These are phyloP conservation scores for Dactylellina leptospora DNA, from an alignment of 2,329 filamentous ascomycete species.

Conservation along the genomic window DNA sequence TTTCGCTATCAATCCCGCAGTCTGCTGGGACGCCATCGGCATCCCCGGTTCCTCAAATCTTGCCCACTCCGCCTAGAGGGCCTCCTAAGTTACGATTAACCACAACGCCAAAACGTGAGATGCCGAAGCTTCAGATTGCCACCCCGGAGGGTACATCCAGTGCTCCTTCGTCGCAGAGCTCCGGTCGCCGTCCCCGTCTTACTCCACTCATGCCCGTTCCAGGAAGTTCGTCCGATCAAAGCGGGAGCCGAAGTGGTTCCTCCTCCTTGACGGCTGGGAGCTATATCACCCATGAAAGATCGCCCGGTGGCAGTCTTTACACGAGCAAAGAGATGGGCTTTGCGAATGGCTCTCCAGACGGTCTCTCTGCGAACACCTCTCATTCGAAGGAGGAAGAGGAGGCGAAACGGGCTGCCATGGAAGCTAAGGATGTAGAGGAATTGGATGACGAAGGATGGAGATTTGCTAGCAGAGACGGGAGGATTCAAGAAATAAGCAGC, in stretches of 20 bases:
- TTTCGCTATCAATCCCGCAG: conserved; percentile 55
- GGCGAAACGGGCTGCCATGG: conserved; percentile 53
- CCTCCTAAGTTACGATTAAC: conserved; percentile 56
- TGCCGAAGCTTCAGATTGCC: conserved; percentile 48
- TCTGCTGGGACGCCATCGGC: conserved; percentile 40
- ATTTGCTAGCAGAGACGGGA: conserved; percentile 86
- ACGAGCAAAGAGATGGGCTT: conserved; percentile 46
- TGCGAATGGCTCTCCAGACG: conserved; percentile 48
- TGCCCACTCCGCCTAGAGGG: conserved; percentile 50
- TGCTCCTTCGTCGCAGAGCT: conserved; percentile 49
- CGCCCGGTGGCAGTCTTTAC: conserved; percentile 46
- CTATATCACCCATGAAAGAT: conserved; percentile 45
- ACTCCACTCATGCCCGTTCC: conserved; percentile 39
- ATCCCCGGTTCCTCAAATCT: conserved; percentile 43
- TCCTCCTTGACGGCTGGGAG: conserved; percentile 39
- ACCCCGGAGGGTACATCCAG: conserved; percentile 40
- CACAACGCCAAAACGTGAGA: conserved; percentile 54
- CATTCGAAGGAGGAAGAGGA: conserved; percentile 52
- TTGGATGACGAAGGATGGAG: conserved; percentile 95
- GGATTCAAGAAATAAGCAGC: conserved; percentile 86
- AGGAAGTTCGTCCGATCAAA: conserved; percentile 36
- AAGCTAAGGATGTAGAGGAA: conserved; percentile 86
- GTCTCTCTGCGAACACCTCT: conserved; percentile 41
- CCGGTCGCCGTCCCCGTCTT: conserved; percentile 32
- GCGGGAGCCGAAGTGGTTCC: conserved; percentile 17